These are phyloP conservation scores for Diutina catenulata DNA, from an alignment of 1,139 yeast genomes.

Conservation along the genomic window DNA sequence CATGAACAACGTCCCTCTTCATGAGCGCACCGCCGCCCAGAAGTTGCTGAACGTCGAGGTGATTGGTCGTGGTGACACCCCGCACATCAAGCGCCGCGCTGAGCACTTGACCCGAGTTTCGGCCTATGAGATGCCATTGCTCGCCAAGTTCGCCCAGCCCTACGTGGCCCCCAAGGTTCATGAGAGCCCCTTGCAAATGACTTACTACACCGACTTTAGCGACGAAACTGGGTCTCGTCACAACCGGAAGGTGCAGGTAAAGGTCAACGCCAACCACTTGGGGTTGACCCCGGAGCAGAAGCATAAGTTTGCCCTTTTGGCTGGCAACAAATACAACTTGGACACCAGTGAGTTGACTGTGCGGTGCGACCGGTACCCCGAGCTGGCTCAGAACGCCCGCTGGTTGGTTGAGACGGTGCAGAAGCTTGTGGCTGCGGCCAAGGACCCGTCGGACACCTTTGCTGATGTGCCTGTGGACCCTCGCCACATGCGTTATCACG, in stretches of 20 bases:
- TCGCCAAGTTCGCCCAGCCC: slow-evolving; percentile 61
- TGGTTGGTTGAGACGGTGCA: slow-evolving; percentile 55
- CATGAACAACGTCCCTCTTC: slow-evolving; percentile 33
- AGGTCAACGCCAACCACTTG: slow-evolving; percentile 43
- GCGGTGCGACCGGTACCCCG: slow-evolving; percentile 50
- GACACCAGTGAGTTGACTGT: slow-evolving; percentile 47
- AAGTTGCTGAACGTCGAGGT: slow-evolving; percentile 26
- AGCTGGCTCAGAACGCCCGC: slow-evolving; percentile 80
- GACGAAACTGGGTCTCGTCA: slow-evolving; percentile 51
- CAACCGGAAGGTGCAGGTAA: slow-evolving; percentile 56
- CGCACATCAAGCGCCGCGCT: slow-evolving; percentile 25
- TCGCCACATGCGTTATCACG: slow-evolving; percentile 38
- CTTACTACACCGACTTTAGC: slow-evolving; percentile 63
- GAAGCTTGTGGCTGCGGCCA: slow-evolving; percentile 53
- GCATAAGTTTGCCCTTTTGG: slow-evolving; percentile 69
- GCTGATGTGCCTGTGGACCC: slow-evolving; percentile 69
- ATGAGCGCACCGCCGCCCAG: slow-evolving; percentile 28
- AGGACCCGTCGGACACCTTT: slow-evolving; percentile 46
- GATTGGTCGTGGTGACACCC: slow-evolving; percentile 23
- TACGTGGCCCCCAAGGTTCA: slow-evolving; percentile 32
- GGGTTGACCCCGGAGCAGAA: slow-evolving; percentile 38
- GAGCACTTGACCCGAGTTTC: slow-evolving; percentile 55
- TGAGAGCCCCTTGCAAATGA: slow-evolving; percentile 51
- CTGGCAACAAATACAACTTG: slow-evolving; percentile 69
- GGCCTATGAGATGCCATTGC: slow-evolving; percentile 84